Percentiles rank a stretch among this genome's conserved stretches.
Evolutionary conservation across 495 filamentous ascomycete genomes (phyloP).

Genomic region (Annulohypoxylon maeteangense): DNA sequence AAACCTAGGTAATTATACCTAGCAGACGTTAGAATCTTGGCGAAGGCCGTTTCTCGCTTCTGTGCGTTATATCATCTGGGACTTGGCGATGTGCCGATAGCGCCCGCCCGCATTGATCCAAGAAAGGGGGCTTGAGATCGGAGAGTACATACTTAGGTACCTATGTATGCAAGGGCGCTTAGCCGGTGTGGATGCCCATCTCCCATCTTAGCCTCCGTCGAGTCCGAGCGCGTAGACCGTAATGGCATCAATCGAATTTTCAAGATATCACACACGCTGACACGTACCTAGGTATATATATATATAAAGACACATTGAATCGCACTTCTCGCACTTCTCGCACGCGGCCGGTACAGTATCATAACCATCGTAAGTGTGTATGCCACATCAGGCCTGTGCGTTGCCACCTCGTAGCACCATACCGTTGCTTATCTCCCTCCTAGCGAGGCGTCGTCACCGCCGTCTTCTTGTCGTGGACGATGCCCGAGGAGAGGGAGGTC

Average conservation of each 20-base stretch:
- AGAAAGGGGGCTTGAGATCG: background rate
- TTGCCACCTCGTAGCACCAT: background rate
- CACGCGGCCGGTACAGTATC: background rate
- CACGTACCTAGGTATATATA: too few relatives aligned
- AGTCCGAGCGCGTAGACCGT: background rate
- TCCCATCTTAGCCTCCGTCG: background rate
- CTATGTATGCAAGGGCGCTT: conserved; percentile 19
- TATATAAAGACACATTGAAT: background rate
- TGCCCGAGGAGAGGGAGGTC: background rate
- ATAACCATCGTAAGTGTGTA: background rate
- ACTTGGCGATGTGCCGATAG: conserved; percentile 7
- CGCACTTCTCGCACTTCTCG: background rate
- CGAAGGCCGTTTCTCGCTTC: conserved; percentile 18
- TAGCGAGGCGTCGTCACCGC: background rate
- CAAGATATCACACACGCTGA: background rate
- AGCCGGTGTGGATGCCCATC: background rate
- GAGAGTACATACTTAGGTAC: conserved; percentile 4
- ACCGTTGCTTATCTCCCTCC: background rate
- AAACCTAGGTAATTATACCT: background rate
- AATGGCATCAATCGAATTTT: too few relatives aligned
- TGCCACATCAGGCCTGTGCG: background rate
- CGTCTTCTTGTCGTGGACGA: background rate
- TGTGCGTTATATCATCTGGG: background rate
- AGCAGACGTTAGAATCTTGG: background rate
- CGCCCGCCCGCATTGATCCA: background rate